Base-by-base conservation (phyloP, 2,329 filamentous ascomycete species). In the Chaetomium olivaceum region DNA sequence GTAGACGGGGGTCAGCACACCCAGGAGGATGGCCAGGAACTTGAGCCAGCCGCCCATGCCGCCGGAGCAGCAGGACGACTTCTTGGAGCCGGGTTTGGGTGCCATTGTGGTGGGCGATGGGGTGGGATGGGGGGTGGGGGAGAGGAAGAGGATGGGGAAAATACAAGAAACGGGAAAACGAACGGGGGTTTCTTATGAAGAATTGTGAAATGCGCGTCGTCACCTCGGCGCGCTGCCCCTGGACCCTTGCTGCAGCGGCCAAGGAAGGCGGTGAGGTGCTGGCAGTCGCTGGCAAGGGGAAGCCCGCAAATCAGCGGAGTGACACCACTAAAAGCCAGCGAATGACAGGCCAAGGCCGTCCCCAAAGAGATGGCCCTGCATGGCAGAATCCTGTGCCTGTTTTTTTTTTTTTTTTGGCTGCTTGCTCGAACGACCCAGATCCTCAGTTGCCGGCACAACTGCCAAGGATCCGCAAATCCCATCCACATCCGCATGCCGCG, bases 21-120 rank as follows among this genome's bases (percentile, higher is more conserved):
- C 86, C 60, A 87, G 77, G 56, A 87, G 71, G 62, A 87, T 72
- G 58, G 82, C 83, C 68, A 88, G 72, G 69, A 85, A 74, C 68
- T 78, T 81, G 68, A 86, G 77, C 66, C 64, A 68, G 50, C 57
- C 58, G 61, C 59, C 33, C 16, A 63, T 27, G 31, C 63, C 43
- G 62, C 52, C 25, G 29, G 43, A 58, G 64, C 65, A 57, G 67
- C 63, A 36, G 58, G 58, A 29, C 29, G 58, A 31, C 66, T 69
- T 23, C 33, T 65, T 63, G n/a, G 67, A 64, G 9, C 68, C 64
- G 27, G 59, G 60, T 56, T 69, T 69, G 1, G 67, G 61, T 12
- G 71, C 67, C 71, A 72, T 73, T 67, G 62, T 23, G 62, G 55
- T 52, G 39, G 25, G 51, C 27, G n/a, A 39, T 6, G 62, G 54